Evolutionary conservation across 345 rosid genomes (phyloP).

Genomic region (Eucalyptus viminalis): DNA sequence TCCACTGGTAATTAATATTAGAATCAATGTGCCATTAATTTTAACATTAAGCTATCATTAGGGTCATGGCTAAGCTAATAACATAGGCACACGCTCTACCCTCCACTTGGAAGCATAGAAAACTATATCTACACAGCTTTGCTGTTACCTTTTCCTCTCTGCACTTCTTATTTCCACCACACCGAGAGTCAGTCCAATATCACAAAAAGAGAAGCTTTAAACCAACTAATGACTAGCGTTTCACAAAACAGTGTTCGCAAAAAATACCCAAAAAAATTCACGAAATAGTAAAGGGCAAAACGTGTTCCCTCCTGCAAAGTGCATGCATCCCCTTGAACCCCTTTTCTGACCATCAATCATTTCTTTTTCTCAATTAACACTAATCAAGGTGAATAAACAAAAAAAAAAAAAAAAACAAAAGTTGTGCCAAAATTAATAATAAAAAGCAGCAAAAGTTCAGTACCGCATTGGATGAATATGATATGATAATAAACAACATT

Average conservation of each 20-base stretch:
- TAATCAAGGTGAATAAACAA: neutral
- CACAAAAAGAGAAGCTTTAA: neutral
- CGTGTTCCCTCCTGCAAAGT: neutral
- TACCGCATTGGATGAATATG: neutral
- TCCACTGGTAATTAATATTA: neutral
- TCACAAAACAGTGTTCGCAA: neutral
- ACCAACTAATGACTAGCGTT: neutral
- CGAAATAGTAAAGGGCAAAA: neutral
- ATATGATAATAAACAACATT: neutral
- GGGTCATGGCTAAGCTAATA: neutral
- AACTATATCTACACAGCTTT: conserved; percentile 31
- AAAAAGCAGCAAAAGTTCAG: neutral
- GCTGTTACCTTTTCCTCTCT: neutral
- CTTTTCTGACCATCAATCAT: neutral
- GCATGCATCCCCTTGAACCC: neutral
- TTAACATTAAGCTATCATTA: neutral
- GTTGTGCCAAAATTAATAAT: neutral
- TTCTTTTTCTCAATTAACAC: neutral
- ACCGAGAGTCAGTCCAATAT: neutral
- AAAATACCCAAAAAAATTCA: neutral
- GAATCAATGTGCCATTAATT: neutral
- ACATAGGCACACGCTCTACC: neutral
- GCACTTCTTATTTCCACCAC: conserved; percentile 23
- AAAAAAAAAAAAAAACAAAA: neutral
- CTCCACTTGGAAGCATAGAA: conserved; percentile 17